Percentiles rank a stretch among this genome's conserved stretches.
These are phyloP conservation scores for Ophiostoma sp. DNA, from an alignment of 2,329 filamentous ascomycete species.

Conservation along the genomic window DNA sequence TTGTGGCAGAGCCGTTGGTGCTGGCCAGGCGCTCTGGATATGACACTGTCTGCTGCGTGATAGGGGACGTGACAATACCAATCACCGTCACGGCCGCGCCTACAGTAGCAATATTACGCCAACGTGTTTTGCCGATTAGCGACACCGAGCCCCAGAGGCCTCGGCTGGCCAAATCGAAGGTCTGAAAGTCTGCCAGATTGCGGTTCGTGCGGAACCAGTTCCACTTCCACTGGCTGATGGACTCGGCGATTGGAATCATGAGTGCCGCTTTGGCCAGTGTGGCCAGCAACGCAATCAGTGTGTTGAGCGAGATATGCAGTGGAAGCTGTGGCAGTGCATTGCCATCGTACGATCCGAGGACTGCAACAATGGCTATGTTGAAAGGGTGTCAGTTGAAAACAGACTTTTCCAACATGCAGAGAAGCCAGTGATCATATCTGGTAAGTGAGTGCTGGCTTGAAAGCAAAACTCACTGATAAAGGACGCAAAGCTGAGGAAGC, in stretches of 20 bases:
- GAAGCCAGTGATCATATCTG: background rate
- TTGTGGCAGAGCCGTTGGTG: background rate
- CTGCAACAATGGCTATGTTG: background rate
- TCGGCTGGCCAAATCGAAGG: constrained; percentile 35
- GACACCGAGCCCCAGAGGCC: constrained; percentile 31
- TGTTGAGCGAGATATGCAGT: constrained; percentile 34
- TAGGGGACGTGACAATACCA: background rate
- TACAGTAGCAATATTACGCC: constrained; percentile 33
- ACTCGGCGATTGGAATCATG: constrained; percentile 33
- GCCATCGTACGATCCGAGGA: constrained; percentile 5
- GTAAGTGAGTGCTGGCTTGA: no score
- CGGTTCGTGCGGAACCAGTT: constrained; percentile 36
- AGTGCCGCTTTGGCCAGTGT: constrained; percentile 35
- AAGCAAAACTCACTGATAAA: constrained; percentile 4
- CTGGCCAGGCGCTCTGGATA: constrained; percentile 25
- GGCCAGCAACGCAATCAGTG: constrained; percentile 35
- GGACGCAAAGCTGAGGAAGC: constrained; percentile 14
- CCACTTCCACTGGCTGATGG: constrained; percentile 39
- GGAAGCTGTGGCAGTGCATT: constrained; percentile 30
- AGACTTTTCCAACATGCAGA: background rate
- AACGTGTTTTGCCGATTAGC: constrained; percentile 32
- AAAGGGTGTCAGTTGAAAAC: background rate
- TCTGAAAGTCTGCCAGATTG: constrained; percentile 34
- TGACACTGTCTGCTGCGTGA: background rate
- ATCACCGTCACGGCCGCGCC: constrained; percentile 31